Evolutionary conservation across 2,329 filamentous ascomycete species (phyloP), one percentile per base, ranked within the genome.

Genomic region (Cytospora leucostoma): DNA sequence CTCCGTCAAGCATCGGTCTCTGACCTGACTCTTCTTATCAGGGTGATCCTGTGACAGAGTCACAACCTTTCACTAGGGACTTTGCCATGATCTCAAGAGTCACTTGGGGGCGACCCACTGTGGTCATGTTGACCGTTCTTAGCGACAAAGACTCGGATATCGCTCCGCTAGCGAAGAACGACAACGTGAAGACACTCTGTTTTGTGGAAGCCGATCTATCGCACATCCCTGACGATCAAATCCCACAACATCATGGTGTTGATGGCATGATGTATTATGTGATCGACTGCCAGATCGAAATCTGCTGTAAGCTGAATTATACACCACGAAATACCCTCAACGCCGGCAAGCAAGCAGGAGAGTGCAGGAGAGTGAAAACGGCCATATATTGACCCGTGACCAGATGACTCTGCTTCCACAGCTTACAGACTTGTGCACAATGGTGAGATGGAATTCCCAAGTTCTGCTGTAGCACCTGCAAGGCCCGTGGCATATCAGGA

Each of bases 191-290:
- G 15, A 50, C 50, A 21, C 55, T 62, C 4, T 58, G 61, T 49
- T 7, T 34, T 3, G 49, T 62, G 8, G 61, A 62, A 27, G 61
- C 61, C 4, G 49, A 62, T 19, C 49, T 62, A 34, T 58, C 32
- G 13, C 49, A n/a, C 1, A 58, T 62, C 11, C 55, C 61, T n/a
- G 55, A 53, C 15, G 49, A 27, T 5, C 61, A 59, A 37, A 54
- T 62, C 7, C 6, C 19, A 15, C 19, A 58, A 34, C 11, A 19
- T 4, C n/a, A n/a, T 58, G 61, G 61, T 8, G 17, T 3, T 15
- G 61, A 62, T 32, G 61, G 55, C 37, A 32, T 58, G 7, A 53
- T 58, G 61, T 62, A 59, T 6, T 62, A 33, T 19, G 51, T n/a
- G 8, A 33, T 12, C 7, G 17, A 33, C 3, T 49, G 57, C 12